Evolutionary conservation across 1,284 basidiomycete species (phyloP).

Genomic region (Xanthoconium separans): DNA sequence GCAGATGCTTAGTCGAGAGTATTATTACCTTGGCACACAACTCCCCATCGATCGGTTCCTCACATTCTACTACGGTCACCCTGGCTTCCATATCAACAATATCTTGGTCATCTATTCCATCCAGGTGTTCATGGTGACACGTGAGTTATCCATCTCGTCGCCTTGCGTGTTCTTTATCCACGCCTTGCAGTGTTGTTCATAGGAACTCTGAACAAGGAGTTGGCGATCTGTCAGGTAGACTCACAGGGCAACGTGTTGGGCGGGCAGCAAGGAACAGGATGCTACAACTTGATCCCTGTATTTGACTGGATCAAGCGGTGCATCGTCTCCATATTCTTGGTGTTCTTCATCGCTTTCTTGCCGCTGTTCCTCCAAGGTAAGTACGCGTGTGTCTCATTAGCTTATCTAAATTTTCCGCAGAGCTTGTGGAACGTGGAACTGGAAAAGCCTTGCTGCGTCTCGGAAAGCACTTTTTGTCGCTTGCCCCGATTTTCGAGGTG

Average conservation of each 20-base stretch:
- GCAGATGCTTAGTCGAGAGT: constrained; percentile 99
- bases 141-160: constrained; percentile 47
- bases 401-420: constrained; percentile 39
- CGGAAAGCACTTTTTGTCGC: constrained; percentile 90
- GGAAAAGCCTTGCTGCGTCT: constrained; percentile 92
- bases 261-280: constrained; percentile 72
- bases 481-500: constrained; percentile 95
- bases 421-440: constrained; percentile 91
- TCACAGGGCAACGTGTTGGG: constrained; percentile 73
- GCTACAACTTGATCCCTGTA: constrained; percentile 92
- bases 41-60: constrained; percentile 98
- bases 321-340: constrained; percentile 94
- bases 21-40: constrained; percentile 99
- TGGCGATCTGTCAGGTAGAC: constrained; percentile 85
- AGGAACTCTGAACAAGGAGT: constrained; percentile 90
- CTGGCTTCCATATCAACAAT: constrained; percentile 99
- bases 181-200: constrained; percentile 74
- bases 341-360: constrained; percentile 95
- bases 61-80: constrained; percentile 99
- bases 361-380: constrained; percentile 92
- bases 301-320: constrained; percentile 97
- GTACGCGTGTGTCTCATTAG: constrained; percentile 13
- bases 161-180: constrained; percentile 9
- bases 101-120: constrained; percentile 98
- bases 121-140: constrained; percentile 90